Base-by-base conservation (phyloP, 2,329 filamentous ascomycete genomes). In the Diaporthe batatas region DNA sequence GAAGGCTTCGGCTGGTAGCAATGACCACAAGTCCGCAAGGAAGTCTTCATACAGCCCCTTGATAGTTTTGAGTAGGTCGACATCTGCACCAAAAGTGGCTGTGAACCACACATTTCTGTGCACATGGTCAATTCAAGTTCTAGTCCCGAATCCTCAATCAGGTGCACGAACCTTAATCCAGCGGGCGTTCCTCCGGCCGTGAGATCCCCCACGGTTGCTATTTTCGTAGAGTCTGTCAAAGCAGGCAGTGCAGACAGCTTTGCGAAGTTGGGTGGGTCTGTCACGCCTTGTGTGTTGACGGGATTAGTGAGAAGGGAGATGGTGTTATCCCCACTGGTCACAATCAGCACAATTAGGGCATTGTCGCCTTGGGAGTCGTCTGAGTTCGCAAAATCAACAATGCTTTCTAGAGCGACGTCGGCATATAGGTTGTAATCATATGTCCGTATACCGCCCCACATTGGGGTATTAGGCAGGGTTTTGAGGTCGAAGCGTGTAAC, bases 1-100 rank as follows among this genome's bases (percentile, higher is more conserved):
- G 75, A 81, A 82, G 62, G 82, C 78, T 25, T 77, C 78, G 47
- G 77, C 77, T 1, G 77, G 77, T 1, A 78, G 76, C 54, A 76
- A 73, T 12, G 74, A 76, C 54, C 80, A 80, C 68, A 81, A 72
- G 49, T 77, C 79, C 36, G 77, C 77, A 55, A 83, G 79, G 72
- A 85, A 80, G 16, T 81, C 79, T 55, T 79, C 76, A 76, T 85
- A 84, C 70, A 84, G 81, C 70, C 80, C 80, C 53, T 82, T 79
- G 10, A 82, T 82, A 57, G 82, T 78, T 29, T 76, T 76, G 75
- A 84, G 80, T 18, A 84, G 77, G 16, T 75, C 79, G 72, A 77
- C 72, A 49, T 82, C 80, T 54, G 81, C 81, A n/a, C 76, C 76
- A 47, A 82, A 78, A 2, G 78, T 80, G 5, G 80, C 75, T 0